Conservation (phyloP, 805 yeast genomes). For the Geotrichum ghanense region DNA sequence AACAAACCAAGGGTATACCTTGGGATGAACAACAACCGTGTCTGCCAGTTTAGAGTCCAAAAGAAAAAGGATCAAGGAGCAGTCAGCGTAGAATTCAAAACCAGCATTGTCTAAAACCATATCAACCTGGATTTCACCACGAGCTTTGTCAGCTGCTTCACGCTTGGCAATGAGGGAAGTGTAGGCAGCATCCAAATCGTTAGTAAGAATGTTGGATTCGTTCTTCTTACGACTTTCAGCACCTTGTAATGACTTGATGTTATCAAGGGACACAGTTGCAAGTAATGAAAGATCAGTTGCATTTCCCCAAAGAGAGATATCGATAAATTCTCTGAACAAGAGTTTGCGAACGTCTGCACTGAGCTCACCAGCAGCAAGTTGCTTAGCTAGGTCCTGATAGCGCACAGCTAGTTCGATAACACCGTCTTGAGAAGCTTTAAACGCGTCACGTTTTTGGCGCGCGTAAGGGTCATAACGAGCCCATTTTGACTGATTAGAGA, state of each 20-base stretch:
- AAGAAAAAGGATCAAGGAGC: constrained; percentile 51
- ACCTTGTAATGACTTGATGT: constrained; percentile 85
- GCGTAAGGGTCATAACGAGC: constrained; percentile 61
- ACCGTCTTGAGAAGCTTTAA: constrained; percentile 62
- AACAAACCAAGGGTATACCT: constrained; percentile 93
- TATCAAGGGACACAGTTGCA: constrained; percentile 62
- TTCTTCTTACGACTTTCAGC: constrained; percentile 74
- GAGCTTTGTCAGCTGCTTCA: constrained; percentile 18
- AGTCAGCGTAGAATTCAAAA: constrained; percentile 85
- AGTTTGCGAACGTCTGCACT: constrained; percentile 34
- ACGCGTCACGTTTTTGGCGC: constrained; percentile 58
- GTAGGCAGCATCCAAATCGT: constrained; percentile 70
- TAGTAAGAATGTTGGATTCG: constrained; percentile 63
- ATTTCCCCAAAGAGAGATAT: constrained; percentile 94
- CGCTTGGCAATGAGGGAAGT: constrained; percentile 15
- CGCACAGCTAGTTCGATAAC: constrained; percentile 72
- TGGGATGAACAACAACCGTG: constrained; percentile 71
- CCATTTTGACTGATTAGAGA: constrained; percentile 32
- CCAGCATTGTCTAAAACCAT: constrained; percentile 90
- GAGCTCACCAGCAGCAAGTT: constrained; percentile 20
- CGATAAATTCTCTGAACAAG: constrained; percentile 72
- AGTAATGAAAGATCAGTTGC: constrained; percentile 89
- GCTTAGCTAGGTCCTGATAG: constrained; percentile 32
- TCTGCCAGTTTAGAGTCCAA: constrained; percentile 58
- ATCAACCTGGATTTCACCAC: constrained; percentile 41